Conservation (phyloP, 208 protist genomes). For the Trypanosoma brucei region DNA sequence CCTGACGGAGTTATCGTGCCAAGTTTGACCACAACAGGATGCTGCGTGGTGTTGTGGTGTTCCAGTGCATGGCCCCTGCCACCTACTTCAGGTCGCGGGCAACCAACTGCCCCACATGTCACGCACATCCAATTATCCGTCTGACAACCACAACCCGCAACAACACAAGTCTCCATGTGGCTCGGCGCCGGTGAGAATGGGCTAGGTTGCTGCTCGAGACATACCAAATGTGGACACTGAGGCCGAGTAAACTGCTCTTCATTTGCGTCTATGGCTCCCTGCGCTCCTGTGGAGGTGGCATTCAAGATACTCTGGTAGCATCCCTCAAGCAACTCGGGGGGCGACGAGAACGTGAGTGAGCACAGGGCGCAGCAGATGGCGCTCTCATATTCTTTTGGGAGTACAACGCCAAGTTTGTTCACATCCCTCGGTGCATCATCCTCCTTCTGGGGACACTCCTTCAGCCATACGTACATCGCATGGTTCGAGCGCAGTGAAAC, state of each 20-base stretch:
- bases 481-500: constrained; percentile 37
- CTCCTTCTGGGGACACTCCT: constrained; percentile 53
- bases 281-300: constrained; percentile 53
- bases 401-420: constrained; percentile 60
- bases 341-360: constrained; percentile 30
- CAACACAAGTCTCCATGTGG: constrained; percentile 43
- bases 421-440: constrained; percentile 40
- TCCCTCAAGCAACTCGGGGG: constrained; percentile 46
- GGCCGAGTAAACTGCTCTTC: constrained; percentile 30
- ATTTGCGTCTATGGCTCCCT: constrained; percentile 27
- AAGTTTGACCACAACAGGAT: constrained; percentile 95
- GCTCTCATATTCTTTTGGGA: constrained; percentile 62
- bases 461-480: constrained; percentile 68
- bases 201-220: constrained; percentile 65
- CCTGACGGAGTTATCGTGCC: constrained; percentile 91
- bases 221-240: constrained; percentile 75
- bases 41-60: constrained; percentile 77
- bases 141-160: constrained; percentile 70
- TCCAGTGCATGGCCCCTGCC: constrained; percentile 94
- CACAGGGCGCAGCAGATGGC: constrained; percentile 60
- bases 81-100: constrained; percentile 91
- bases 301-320: constrained; percentile 54
- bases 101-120: constrained; percentile 90
- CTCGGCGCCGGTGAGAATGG: constrained; percentile 43
- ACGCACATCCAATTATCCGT: constrained; percentile 96